Percentiles rank a stretch among this genome's conserved stretches.
Evolutionary conservation across 345 rosid species (phyloP).

Genomic region (Fremontodendron californicum): DNA sequence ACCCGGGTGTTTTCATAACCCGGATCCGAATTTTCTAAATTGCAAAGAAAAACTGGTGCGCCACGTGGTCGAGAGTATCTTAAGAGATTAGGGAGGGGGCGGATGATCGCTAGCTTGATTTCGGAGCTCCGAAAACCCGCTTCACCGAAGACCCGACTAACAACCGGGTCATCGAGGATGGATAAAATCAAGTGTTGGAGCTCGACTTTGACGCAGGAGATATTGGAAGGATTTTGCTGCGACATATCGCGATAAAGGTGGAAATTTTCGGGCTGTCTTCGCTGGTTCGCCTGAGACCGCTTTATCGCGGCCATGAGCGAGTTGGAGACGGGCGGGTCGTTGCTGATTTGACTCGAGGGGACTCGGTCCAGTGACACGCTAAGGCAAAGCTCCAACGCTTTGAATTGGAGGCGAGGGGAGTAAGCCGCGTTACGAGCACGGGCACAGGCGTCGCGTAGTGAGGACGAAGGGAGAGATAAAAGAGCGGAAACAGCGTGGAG

Average conservation of each 20-base stretch:
- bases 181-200: slow-evolving; percentile 69
- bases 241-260: slow-evolving; percentile 66
- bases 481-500: slow-evolving; percentile 85
- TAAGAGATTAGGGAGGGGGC: slow-evolving; percentile 65
- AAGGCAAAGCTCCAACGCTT: slow-evolving; percentile 80
- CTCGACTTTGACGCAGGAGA: slow-evolving; percentile 69
- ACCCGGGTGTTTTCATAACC: neutral
- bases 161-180: slow-evolving; percentile 88
- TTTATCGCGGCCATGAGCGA: slow-evolving; percentile 97
- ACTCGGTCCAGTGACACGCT: slow-evolving; percentile 83
- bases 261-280: slow-evolving; percentile 81
- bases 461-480: slow-evolving; percentile 63
- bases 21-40: slow-evolving; percentile 39
- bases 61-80: slow-evolving; percentile 45
- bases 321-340: slow-evolving; percentile 77
- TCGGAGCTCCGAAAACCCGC: slow-evolving; percentile 90
- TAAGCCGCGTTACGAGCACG: slow-evolving; percentile 67
- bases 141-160: slow-evolving; percentile 90
- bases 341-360: slow-evolving; percentile 53
- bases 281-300: slow-evolving; percentile 89
- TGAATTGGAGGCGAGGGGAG: slow-evolving; percentile 77
- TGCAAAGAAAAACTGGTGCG: slow-evolving; percentile 59
- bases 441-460: slow-evolving; percentile 75
- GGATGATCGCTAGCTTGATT: slow-evolving; percentile 70
- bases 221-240: slow-evolving; percentile 34